phyloP scores from a whole-genome alignment of 139 green algal genomes.

The Closterium sp. region DNA sequence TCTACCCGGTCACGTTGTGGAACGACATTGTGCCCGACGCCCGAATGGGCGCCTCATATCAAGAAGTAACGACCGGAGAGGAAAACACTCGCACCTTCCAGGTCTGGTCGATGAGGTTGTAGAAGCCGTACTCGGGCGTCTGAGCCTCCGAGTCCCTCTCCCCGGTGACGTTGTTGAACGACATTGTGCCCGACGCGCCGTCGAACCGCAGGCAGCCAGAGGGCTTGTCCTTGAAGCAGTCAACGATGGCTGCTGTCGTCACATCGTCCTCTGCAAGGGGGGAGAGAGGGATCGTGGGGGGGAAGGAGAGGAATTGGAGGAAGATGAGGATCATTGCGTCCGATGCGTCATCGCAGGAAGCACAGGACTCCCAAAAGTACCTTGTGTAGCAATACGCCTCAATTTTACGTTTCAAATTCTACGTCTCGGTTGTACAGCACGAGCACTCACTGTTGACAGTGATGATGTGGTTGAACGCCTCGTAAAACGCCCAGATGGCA shows the following conservation, averaged over 20 bases:
- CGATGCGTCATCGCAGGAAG: no score
- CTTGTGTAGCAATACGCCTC: no score
- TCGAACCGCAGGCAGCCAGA: not conserved
- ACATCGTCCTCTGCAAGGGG: not conserved
- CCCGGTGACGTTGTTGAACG: not conserved
- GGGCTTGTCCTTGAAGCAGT: not conserved
- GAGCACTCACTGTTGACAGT: not conserved
- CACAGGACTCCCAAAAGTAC: no score
- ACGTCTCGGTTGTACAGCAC: no score
- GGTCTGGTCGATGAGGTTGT: not conserved
- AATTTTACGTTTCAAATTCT: no score
- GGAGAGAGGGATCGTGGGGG: not conserved
- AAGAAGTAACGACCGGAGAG: no score
- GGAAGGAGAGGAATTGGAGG: no score
- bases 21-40: not conserved
- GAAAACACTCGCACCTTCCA: not conserved
- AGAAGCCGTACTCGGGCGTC: not conserved
- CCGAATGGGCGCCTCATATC: no score
- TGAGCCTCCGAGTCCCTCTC: not conserved
- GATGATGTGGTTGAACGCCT: not conserved
- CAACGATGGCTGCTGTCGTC: not conserved
- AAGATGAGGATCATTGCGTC: not conserved
- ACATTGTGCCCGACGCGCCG: not conserved
- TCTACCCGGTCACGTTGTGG: not conserved
- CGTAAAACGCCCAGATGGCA: conserved; percentile 13